A percentile compares a stretch with the other conserved stretches of the same genome.
phyloP scores from a whole-genome alignment of 2,329 filamentous ascomycete genomes.

The Xylariomycetidae sp. region DNA sequence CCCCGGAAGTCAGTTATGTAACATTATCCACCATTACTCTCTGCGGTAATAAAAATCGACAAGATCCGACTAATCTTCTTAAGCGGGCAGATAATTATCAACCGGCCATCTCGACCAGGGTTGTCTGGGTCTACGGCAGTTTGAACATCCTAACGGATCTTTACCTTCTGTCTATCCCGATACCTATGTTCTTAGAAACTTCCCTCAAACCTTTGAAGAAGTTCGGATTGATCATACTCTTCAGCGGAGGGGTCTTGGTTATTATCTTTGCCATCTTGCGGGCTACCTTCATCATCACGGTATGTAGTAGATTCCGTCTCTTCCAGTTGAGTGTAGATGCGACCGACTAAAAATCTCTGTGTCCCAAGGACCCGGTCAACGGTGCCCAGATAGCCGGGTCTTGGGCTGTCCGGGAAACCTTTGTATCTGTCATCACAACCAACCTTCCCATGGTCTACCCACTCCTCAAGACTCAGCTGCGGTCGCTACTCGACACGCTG shows the following conservation, averaged over 20 bases:
- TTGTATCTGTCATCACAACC: conserved; percentile 36
- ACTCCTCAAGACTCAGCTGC: conserved; percentile 33
- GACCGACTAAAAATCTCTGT: not conserved
- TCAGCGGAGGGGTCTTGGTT: conserved; percentile 34
- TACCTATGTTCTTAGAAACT: conserved; percentile 44
- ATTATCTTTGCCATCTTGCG: conserved; percentile 32
- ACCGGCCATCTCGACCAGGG: conserved; percentile 39
- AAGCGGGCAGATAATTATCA: conserved; percentile 42
- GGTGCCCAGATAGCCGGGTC: conserved; percentile 35
- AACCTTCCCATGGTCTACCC: conserved; percentile 41
- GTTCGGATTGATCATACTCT: conserved; percentile 27
- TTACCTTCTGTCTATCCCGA: conserved; percentile 53
- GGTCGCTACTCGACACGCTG: conserved; percentile 26
- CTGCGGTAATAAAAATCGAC: too few relatives aligned
- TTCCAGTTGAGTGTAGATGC: not conserved
- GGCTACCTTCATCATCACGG: conserved; percentile 31
- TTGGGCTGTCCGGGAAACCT: conserved; percentile 40
- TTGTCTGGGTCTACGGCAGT: conserved; percentile 42
- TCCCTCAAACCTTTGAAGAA: conserved; percentile 31
- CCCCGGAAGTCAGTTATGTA: conserved; percentile 42
- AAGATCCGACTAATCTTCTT: too few relatives aligned
- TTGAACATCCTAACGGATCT: conserved; percentile 52
- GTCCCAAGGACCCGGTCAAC: conserved; percentile 32
- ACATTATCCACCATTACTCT: too few relatives aligned
- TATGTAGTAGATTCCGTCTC: too few relatives aligned